Evolutionary conservation across 1,284 basidiomycete species (phyloP), one percentile per base, ranked within the genome.

Genomic region (Ceratobasidium theobromae): DNA sequence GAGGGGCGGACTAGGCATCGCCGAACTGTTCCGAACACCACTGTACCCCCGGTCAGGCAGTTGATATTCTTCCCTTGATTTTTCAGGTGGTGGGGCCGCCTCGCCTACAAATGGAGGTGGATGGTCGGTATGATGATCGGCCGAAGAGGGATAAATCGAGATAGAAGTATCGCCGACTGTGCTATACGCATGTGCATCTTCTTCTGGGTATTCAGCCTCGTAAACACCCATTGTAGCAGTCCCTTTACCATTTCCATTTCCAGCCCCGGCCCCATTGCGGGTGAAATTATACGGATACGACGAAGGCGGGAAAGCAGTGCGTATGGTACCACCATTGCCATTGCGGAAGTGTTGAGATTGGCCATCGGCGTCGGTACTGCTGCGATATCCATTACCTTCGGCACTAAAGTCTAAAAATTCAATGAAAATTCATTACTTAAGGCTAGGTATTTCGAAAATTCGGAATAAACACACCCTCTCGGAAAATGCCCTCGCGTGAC

Each of bases 381-480:
- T 64, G 11, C 40, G 46, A 32, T 64, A 64, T 4, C 58, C 58
- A n/a, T 64, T 32, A 35, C 58, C 58, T 28, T 64, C 58, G 48
- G 48, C 48, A 41, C 58, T 64, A 23, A 64, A 64, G 25, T 64
- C 58, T 64, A 18, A 2, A 52, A n/a, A 30, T 8, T 8, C 9
- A 8, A 8, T 16, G 4, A 16, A 51, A 41, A 32, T 43, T 21
- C 16, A 52, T 33, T 33, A 58, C n/a, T 4, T 45, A 28, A 40
- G 38, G 2, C 12, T 8, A 28, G 16, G 38, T 41, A 9, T 5
- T 21, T 45, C 18, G 18, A 45, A 8, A 21, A 51, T 9, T 21
- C 21, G 23, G n/a, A n/a, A n/a, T n/a, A 30, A 12, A 28, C 46
- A 41, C n/a, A 64, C 58, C 58, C 32, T 64, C 58, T 25, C 58